Evolutionary conservation across 352 stramenopile genomes (phyloP), one percentile per base, ranked within the genome.

Genomic region (Globisporangium cederbergense): DNA sequence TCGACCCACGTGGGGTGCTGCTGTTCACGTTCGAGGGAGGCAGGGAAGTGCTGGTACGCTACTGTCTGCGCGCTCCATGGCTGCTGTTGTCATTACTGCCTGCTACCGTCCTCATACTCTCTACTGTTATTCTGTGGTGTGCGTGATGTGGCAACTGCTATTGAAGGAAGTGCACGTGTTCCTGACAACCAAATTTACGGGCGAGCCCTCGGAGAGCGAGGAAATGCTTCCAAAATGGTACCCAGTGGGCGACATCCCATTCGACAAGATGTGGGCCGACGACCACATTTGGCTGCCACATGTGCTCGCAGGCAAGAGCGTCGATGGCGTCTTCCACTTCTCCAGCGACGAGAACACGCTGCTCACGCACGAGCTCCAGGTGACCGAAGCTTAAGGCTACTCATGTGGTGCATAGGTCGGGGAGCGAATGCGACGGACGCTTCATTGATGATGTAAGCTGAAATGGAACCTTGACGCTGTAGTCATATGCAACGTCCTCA

Each of bases 211-310:
- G 4, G 91, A 97, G 72, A 92, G 81, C 55, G 86, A 97, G 6
- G 91, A 97, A 72, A 97, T 97, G 91, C 73, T 60, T 60, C 89
- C 91, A 32, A 58, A 85, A 52, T 97, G 91, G 91, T 97, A 79
- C 70, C 60, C 73, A 49, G 50, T 72, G 7, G 66, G 69, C 38
- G 64, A 66, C 11, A 83, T 97, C 50, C 91, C 91, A n/a, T 93
- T 81, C 58, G 63, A 78, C 3, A 69, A 67, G n/a, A 97, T 97
- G 89, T 97, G 90, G 89, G 68, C 83, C 2, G 89, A 97, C 69
- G 89, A 97, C 65, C 57, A 46, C 52, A 65, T 91, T 50, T 97
- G 90, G 90, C 66, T 96, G 45, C 88, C 87, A 25, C 77, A 87
- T 20, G 73, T 97, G 20, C 76, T 97, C 14, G 65, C 59, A 1